phyloP scores from a whole-genome alignment of 345 rosid species.

The Brassica carinata region DNA sequence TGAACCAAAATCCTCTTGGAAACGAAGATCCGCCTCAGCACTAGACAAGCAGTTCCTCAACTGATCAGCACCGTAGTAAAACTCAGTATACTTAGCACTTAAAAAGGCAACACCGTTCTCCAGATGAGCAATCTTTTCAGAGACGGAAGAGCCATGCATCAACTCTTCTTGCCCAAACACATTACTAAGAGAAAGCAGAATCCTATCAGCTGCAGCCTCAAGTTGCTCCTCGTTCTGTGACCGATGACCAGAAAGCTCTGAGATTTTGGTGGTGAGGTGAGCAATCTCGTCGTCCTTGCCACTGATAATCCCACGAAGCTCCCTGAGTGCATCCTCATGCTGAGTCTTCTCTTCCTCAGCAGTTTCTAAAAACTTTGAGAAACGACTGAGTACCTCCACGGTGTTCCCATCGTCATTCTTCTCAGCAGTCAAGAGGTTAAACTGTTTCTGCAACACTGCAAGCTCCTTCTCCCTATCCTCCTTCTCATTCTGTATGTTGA shows the following conservation, averaged over 20 bases:
- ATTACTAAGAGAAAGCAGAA: slow-evolving; percentile 55
- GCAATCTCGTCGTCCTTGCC: slow-evolving; percentile 60
- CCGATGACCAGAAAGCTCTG: slow-evolving; percentile 44
- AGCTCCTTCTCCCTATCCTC: slow-evolving; percentile 52
- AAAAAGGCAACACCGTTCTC: slow-evolving; percentile 58
- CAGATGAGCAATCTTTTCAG: slow-evolving; percentile 53
- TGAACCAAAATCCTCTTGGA: slow-evolving; percentile 57
- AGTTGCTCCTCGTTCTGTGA: slow-evolving; percentile 44
- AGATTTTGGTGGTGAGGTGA: slow-evolving; percentile 55
- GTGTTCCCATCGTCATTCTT: slow-evolving; percentile 40
- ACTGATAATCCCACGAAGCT: slow-evolving; percentile 46
- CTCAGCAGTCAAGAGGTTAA: slow-evolving; percentile 44
- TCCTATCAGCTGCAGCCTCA: slow-evolving; percentile 62
- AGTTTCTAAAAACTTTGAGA: slow-evolving; percentile 50
- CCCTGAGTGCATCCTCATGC: slow-evolving; percentile 47
- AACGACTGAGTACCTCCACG: slow-evolving; percentile 46
- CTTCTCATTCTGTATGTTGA: slow-evolving; percentile 65
- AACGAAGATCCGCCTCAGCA: slow-evolving; percentile 45
- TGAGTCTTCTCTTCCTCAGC: slow-evolving; percentile 48
- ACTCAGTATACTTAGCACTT: slow-evolving; percentile 60
- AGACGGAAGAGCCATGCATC: slow-evolving; percentile 51
- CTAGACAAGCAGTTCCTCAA: slow-evolving; percentile 65
- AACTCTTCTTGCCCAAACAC: slow-evolving; percentile 61
- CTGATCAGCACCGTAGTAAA: slow-evolving; percentile 63
- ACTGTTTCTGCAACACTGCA: slow-evolving; percentile 46